Base-by-base conservation (phyloP, 2,329 filamentous ascomycete genomes). In the Plenodomus tracheiphilus region DNA sequence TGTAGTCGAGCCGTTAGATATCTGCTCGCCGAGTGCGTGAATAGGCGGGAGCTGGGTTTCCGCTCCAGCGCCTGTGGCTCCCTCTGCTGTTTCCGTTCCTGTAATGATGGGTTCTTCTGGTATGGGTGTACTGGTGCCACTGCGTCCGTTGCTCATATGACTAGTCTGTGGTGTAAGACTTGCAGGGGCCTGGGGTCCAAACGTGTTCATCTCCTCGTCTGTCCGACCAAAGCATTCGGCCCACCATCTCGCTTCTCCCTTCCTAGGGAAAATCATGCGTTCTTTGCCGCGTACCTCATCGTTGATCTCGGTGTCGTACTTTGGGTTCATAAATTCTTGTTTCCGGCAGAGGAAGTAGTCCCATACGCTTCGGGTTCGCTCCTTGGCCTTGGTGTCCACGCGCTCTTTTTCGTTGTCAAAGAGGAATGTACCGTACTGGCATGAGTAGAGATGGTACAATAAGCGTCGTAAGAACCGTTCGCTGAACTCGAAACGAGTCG, bases 371-470 rank as follows among this genome's bases (percentile, higher is more conserved):
- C 88, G 81, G 3, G 91, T 96, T 45, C 84, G 81, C 61, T 91
- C 85, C 34, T 79, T 77, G 1, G 89, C 85, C 21, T 79, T 80
- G 18, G 84, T 81, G 37, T 94, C 88, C 15, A 84, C 77, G 3
- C 94, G 86, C 64, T 96, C 89, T 65, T 91, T 94, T 71, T 99
- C 94, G 47, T 85, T 95, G 74, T 99, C 97, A 74, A 89, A 96
- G 4, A 99, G 79, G 69, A 99, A 99, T 0, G 93, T 97, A 39
- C 94, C 94, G 56, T 97, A 99, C 69, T 99, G 94, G 59, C 92
- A 96, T 0, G 93, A 93, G 68, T 97, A 93, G 1, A 96, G 81
- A 69, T 99, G 94, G 68, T 97, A 99, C 1, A 97, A 79, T 2
- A 99, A 78, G 17, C 94, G 85, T 20, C 91, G 83, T 6, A 99